Evolutionary conservation across 768 basidiomycete genomes (phyloP), one percentile per base, ranked within the genome.

Genomic region (Russula sp.): DNA sequence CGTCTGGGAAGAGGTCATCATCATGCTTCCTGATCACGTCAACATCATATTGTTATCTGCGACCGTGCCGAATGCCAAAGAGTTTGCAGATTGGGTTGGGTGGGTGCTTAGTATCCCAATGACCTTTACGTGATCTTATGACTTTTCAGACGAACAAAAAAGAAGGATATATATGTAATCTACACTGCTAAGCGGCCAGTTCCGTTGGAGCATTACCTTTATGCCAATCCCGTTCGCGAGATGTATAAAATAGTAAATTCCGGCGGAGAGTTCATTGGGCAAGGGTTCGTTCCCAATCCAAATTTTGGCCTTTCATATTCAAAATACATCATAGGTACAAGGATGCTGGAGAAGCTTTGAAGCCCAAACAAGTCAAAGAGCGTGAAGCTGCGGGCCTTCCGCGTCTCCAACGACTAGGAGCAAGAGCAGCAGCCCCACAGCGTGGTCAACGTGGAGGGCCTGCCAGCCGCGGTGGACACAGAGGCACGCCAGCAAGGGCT

Each of bases 61-160:
- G 10, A 99, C 97, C 2, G 96, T 99, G 0, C 95, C 97, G 9
- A 99, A 99, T 72, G 93, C 95, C 14, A 92, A 89, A 72, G 97
- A 98, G 72, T 99, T 99, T 72, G 97, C 97, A 5, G 94, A 94
- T 69, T 99, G 97, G 97, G 96, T 98, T 64, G 97, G 97, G 96
- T 98, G 73, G 72, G 88, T 73, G 20, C 2, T 55, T 9, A 28
- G 16, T n/a, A 44, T 30, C 18, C 57, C 50, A n/a, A 46, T 40
- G 49, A 9, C 18, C 24, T 14, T 26, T 4, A 18, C 10, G 38
- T 46, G 16, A 13, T 30, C 57, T 46, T 16, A 67, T 61, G 13
- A 66, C 61, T 36, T 57, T 32, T 14, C 69, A 98, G 96, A 7
- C 91, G 97, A 18, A 99, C 97, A 2, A 98, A 99, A 79, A 96